Evolutionary conservation across 2,329 filamentous ascomycete genomes (phyloP), one percentile per base, ranked within the genome.

Genomic region (Fusarium sterilihyphosum): DNA sequence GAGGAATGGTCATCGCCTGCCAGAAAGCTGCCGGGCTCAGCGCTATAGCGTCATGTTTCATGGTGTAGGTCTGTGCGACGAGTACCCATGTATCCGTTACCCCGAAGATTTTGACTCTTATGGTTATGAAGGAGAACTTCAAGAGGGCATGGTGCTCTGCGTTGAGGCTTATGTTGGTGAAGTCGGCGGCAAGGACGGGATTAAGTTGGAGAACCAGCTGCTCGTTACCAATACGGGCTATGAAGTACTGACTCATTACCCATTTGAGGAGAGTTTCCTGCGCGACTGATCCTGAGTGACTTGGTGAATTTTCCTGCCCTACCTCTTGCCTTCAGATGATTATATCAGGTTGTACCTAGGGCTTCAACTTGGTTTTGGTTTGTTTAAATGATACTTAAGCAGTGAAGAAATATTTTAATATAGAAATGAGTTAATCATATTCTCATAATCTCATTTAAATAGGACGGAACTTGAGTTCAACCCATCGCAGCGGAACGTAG

Each of bases 381-480:
- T 1, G 18, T 22, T 41, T 9, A 3, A 9, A 14, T n/a, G 7
- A 14, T 14, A 41, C 8, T n/a, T 6, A 16, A n/a, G 40, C n/a
- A 16, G 11, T n/a, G 2, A n/a, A 3, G 9, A 6, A 41, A 16
- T 9, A 6, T 5, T 16, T n/a, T 1, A 22, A 5, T 16, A 35
- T 16, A 41, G 2, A 22, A n/a, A 14, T 8, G 7, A 41, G 1
- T 3, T n/a, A n/a, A n/a, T n/a, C 0, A 4, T 6, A 9, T 0
- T 43, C 0, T 16, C 13, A 16, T 6, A 17, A 17, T 6, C 22
- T 24, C 8, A 17, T 6, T 8, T 12, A 53, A 38, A 46, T 31
- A 41, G 52, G 37, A 14, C 53, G 24, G 26, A 56, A 41, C 53
- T 31, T 41, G 1, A 56, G 53, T 31, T 56, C 53, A 31, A 31